phyloP scores from a whole-genome alignment of 2,329 filamentous ascomycete species.

The Sporothrix euskadiensis region DNA sequence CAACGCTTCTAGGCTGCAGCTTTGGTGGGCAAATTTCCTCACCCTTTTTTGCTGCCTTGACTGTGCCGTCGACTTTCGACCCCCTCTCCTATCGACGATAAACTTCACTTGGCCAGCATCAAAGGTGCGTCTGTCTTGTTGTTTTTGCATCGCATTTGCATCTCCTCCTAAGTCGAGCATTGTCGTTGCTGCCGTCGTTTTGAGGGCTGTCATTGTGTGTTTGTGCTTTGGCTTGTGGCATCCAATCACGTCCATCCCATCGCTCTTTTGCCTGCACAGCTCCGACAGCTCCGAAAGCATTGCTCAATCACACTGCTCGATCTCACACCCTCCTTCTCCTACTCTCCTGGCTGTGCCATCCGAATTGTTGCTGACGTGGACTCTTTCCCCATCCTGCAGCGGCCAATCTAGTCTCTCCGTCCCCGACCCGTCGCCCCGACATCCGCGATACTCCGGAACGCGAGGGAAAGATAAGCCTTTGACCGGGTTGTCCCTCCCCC shows the following conservation, averaged over 20 bases:
- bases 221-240: constrained; percentile 10
- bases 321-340: background rate
- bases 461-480: constrained; percentile 13
- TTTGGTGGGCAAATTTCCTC: constrained; percentile 12
- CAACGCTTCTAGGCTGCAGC: constrained; percentile 19
- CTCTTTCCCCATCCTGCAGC: background rate
- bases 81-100: background rate
- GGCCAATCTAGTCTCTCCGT: constrained; percentile 4
- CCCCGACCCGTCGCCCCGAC: background rate
- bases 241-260: background rate
- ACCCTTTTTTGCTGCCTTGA: background rate
- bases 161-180: background rate
- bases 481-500: constrained; percentile 15
- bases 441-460: constrained; percentile 15
- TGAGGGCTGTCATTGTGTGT: background rate
- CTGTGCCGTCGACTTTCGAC: background rate
- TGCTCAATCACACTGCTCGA: background rate
- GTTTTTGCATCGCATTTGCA: background rate
- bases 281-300: constrained; percentile 5
- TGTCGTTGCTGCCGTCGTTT: background rate
- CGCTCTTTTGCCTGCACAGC: background rate
- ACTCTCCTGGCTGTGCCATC: background rate
- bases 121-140: constrained; percentile 16
- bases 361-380: constrained; percentile 12
- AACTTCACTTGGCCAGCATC: background rate